A percentile compares a stretch with the other conserved stretches of the same genome.
These are phyloP conservation scores for Linnemannia hyalina DNA, from an alignment of 192 early-diverging fungal species.

Conservation along the genomic window DNA sequence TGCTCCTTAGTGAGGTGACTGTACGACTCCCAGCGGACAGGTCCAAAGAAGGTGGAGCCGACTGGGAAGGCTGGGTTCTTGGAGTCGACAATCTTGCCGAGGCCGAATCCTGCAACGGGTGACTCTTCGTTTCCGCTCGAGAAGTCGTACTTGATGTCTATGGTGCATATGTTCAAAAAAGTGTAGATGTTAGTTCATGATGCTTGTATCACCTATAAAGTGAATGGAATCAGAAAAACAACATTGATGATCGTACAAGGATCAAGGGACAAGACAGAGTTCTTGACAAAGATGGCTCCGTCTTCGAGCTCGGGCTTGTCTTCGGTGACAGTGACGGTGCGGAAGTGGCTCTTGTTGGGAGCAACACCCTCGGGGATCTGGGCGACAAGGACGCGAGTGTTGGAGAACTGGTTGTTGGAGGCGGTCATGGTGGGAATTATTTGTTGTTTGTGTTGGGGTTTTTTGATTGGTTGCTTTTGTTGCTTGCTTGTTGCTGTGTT, in stretches of 20 bases:
- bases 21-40: slow-evolving; percentile 58
- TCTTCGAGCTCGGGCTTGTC: slow-evolving; percentile 45
- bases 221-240: background rate
- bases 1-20: slow-evolving; percentile 36
- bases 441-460: background rate
- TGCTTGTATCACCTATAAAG: background rate
- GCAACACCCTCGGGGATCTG: background rate
- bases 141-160: slow-evolving; percentile 14
- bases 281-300: slow-evolving; percentile 16
- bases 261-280: slow-evolving; percentile 14
- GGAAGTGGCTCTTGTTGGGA: slow-evolving; percentile 12
- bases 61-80: slow-evolving; percentile 39
- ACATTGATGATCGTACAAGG: slow-evolving; percentile 12
- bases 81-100: slow-evolving; percentile 26
- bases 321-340: background rate
- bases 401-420: slow-evolving; percentile 17
- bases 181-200: background rate
- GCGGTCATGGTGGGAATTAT: background rate
- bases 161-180: background rate
- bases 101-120: slow-evolving; percentile 12
- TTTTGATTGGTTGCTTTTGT: background rate
- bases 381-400: slow-evolving; percentile 27
- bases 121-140: background rate
- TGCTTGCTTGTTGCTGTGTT: background rate
- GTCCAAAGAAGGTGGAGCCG: slow-evolving; percentile 71